A percentile compares a stretch with the other conserved stretches of the same genome.
Conservation (phyloP, 495 filamentous ascomycete genomes). For the Aspergillus avenaceus region DNA sequence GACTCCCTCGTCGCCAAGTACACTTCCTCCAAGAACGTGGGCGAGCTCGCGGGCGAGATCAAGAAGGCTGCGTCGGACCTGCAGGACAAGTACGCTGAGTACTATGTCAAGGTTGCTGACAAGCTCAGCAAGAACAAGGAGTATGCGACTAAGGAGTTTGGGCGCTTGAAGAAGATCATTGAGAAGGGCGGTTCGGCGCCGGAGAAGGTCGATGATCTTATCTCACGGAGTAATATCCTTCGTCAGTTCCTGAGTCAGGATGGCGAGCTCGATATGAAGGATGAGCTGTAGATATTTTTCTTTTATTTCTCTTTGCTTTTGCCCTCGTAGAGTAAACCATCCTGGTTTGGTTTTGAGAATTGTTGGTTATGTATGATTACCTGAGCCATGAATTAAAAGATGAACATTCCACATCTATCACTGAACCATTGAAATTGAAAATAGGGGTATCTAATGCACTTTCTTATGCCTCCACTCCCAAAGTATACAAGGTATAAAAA, state of each 20-base stretch:
- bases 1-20: conserved; percentile 70
- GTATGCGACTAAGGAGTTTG: conserved; percentile 83
- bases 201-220: conserved; percentile 85
- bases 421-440: no score
- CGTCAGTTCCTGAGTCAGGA: conserved; percentile 60
- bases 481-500: not conserved
- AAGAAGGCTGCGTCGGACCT: conserved; percentile 64
- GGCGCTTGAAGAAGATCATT: conserved; percentile 72
- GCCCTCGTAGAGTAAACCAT: not conserved
- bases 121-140: conserved; percentile 73
- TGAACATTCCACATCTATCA: no score
- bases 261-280: conserved; percentile 45
- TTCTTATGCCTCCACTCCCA: no score
- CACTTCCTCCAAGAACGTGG: conserved; percentile 47
- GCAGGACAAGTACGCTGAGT: conserved; percentile 81
- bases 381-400: not conserved
- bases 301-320: not conserved
- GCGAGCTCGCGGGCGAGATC: conserved; percentile 58
- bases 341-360: not conserved
- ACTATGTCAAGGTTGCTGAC: conserved; percentile 86
- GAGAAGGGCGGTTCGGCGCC: conserved; percentile 81
- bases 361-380: not conserved
- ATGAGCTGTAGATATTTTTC: conserved; percentile 60
- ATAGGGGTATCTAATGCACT: conserved; percentile 6
- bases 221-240: conserved; percentile 82